These are phyloP conservation scores for Pelargonium australe DNA, from an alignment of 441 rosid genomes.

Conservation along the genomic window DNA sequence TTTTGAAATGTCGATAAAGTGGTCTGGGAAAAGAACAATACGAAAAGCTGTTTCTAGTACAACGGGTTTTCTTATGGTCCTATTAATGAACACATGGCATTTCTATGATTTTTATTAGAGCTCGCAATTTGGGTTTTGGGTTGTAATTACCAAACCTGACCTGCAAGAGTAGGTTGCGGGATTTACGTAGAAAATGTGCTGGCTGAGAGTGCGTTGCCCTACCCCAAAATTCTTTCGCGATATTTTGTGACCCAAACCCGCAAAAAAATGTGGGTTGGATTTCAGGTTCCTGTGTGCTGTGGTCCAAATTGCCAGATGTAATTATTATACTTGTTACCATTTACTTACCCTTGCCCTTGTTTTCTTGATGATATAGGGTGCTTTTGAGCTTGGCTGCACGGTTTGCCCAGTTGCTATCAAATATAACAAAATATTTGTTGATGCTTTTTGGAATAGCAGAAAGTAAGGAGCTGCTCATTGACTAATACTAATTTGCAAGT, in stretches of 20 bases:
- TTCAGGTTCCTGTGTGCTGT: too few relatives aligned
- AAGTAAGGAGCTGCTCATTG: constrained; percentile 47
- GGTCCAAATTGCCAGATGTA: too few relatives aligned
- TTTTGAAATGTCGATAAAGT: not conserved
- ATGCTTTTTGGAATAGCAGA: constrained; percentile 97
- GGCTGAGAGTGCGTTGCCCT: too few relatives aligned
- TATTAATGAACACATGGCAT: not conserved
- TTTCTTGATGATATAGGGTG: constrained; percentile 54
- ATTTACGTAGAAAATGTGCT: too few relatives aligned
- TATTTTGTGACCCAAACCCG: not conserved
- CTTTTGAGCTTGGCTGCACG: constrained; percentile 90
- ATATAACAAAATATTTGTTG: constrained; percentile 91
- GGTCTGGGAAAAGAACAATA: not conserved
- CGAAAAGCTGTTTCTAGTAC: not conserved
- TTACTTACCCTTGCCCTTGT: constrained; percentile 1
- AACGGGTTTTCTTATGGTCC: not conserved
- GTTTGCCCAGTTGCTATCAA: constrained; percentile 94
- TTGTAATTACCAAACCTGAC: too few relatives aligned
- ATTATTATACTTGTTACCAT: constrained; percentile 11
- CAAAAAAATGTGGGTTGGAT: too few relatives aligned
- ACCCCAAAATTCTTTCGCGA: not conserved
- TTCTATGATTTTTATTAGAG: too few relatives aligned
- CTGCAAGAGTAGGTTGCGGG: too few relatives aligned
- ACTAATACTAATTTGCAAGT: not conserved
- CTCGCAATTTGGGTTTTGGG: too few relatives aligned